Conservation (phyloP, 2,329 filamentous ascomycete species). For the Phialophora verrucosa region DNA sequence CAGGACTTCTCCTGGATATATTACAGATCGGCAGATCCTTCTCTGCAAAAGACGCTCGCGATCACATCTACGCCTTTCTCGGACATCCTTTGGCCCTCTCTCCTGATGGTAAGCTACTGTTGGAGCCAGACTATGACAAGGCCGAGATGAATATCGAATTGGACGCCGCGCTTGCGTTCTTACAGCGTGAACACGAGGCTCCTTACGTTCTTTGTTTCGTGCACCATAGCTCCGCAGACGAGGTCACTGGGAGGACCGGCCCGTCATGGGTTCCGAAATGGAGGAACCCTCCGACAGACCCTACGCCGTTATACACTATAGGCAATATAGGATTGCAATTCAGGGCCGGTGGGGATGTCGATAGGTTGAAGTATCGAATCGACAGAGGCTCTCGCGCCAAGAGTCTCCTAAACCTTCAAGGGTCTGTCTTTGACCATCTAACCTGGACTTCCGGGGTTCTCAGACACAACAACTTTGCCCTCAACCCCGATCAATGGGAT, state of each 20-base stretch:
- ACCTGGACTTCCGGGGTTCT: conserved; percentile 2
- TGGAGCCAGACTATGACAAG: conserved; percentile 14
- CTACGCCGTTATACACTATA: neutral
- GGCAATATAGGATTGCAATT: conserved; percentile 1
- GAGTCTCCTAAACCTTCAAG: neutral
- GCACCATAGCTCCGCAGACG: conserved; percentile 7
- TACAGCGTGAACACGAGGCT: neutral
- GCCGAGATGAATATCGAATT: neutral
- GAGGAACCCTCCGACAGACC: conserved; percentile 3
- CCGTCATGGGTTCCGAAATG: conserved; percentile 12
- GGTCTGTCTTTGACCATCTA: conserved; percentile 3
- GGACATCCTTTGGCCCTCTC: conserved; percentile 5
- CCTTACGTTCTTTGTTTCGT: conserved; percentile 5
- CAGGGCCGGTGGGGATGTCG: conserved; percentile 1
- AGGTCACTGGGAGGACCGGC: neutral
- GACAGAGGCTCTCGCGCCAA: neutral
- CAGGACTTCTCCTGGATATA: conserved; percentile 6
- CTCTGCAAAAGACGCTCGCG: neutral
- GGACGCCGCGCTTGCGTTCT: neutral
- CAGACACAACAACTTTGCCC: conserved; percentile 3
- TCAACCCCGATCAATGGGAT: neutral
- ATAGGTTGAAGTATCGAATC: neutral
- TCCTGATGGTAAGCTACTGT: conserved; percentile 7
- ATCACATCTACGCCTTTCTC: conserved; percentile 9
- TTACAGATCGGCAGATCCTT: conserved; percentile 4